Conservation (phyloP, 2,329 filamentous ascomycete genomes). For the Clonostachys rosea region DNA sequence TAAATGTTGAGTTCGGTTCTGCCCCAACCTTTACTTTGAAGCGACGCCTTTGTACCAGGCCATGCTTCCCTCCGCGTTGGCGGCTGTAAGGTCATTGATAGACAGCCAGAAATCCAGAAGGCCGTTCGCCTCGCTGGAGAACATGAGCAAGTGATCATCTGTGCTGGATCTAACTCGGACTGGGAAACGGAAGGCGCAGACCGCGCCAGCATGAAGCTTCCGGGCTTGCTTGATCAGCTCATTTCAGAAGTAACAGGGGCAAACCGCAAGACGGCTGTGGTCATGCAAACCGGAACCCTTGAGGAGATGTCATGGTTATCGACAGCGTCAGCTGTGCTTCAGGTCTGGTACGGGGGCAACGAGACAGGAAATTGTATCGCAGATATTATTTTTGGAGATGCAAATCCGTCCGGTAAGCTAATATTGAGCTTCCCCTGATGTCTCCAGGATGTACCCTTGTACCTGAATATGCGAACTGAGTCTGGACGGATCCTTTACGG, state of each 20-base stretch:
- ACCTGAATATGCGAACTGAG: slow-evolving; percentile 69
- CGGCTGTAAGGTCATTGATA: slow-evolving; percentile 52
- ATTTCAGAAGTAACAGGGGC: slow-evolving; percentile 60
- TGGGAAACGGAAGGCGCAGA: slow-evolving; percentile 81
- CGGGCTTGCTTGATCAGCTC: slow-evolving; percentile 66
- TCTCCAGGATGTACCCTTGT: slow-evolving; percentile 68
- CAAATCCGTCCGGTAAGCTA: slow-evolving; percentile 71
- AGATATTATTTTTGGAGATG: slow-evolving; percentile 69
- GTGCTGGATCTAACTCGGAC: slow-evolving; percentile 72
- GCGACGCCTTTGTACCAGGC: slow-evolving; percentile 40
- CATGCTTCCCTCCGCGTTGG: slow-evolving; percentile 60
- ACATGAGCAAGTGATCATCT: slow-evolving; percentile 74
- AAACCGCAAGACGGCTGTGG: slow-evolving; percentile 67
- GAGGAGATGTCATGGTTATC: slow-evolving; percentile 66
- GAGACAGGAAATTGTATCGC: slow-evolving; percentile 79
- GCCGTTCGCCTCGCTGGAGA: slow-evolving; percentile 64
- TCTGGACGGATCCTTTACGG: slow-evolving; percentile 70
- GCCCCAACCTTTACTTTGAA: slow-evolving; percentile 5
- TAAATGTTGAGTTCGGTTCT: slow-evolving; percentile 7
- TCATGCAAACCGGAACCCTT: slow-evolving; percentile 75
- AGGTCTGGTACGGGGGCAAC: slow-evolving; percentile 83
- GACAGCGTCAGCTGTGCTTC: slow-evolving; percentile 55
- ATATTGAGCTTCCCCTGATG: slow-evolving; percentile 67
- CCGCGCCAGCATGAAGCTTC: slow-evolving; percentile 73
- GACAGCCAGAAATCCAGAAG: slow-evolving; percentile 56